Base-by-base conservation (phyloP, 768 basidiomycete species). In the Calocera viscosa region DNA sequence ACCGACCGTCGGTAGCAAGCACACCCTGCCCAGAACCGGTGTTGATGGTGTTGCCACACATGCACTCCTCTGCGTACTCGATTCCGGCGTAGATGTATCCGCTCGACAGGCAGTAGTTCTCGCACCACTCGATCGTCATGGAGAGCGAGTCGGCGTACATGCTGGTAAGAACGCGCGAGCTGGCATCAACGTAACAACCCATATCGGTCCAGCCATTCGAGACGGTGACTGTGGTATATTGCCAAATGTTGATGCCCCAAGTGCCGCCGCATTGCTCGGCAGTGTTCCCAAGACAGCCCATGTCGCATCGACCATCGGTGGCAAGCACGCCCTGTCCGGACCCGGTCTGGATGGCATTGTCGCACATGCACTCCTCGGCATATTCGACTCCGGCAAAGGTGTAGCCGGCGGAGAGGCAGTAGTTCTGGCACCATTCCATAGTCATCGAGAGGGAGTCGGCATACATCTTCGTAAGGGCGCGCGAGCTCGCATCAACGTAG, bases 51-150 rank as follows among this genome's bases (percentile, higher is more conserved):
- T 49, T 66, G 47, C 67, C 69, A 47, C 69, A 70, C 19, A 64
- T 43, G 60, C 69, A 70, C 63, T 35, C 32, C 22, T 66, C 66
- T 40, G 47, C 28, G 64, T 63, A 49, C 67, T 70, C 68, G 33
- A 68, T 35, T 8, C 69, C 69, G 14, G 69, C 69, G 65, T 66
- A 70, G 28, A 49, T 35, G 35, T 32, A 64, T 2, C 64, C 64
- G 5, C 40, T 38, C 17, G 47, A 33, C n/a, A 63, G 64, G 65
- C 69, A 70, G 63, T 66, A 66, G 39, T 70, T 70, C 26, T 68
- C 65, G 67, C 69, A 70, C 43, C 65, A 68, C 26, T 66, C 67
- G 63, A 68, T 49, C 19, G 69, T 70, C 65, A 70, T 66, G 14
- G 53, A 60, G 11, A 19, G 2, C 14, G 53, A 28, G 26, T 60